Base-by-base conservation (phyloP, 768 basidiomycete genomes). In the Gyrodon lividus region DNA sequence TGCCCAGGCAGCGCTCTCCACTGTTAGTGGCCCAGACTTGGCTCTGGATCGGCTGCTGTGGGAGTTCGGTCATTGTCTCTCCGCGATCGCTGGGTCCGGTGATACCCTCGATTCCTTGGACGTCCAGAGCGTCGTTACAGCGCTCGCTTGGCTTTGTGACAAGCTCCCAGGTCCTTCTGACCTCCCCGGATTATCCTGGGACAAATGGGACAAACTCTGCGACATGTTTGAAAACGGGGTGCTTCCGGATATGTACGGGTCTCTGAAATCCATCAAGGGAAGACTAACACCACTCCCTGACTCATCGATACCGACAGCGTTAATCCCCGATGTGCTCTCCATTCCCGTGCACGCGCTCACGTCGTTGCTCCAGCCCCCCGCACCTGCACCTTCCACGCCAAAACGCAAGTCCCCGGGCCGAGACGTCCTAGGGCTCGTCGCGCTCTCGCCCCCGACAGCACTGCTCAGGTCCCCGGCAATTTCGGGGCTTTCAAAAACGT, bases 401-500 rank as follows among this genome's bases (percentile, higher is more conserved):
- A 76, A 74, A 44, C 72, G 72, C 9, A 77, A 65, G 44, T 56
- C 70, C 8, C 75, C 77, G 55, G 39, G 63, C 13, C 54, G 53
- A 6, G 57, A 59, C 22, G 80, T 84, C 40, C 68, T 90, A 24
- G 83, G 80, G 16, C 74, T 86, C 30, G 79, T 85, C 5, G 74
- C 79, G 5, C 77, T 87, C 20, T 89, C 87, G 2, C 88, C 87
- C 4, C 84, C 87, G 3, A 80, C 82, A 8, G 81, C 87, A 6
- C 59, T 90, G 20, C 71, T 89, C 43, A 77, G 88, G 34, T 86
- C 85, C 0, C 86, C 87, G 0, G 83, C 83, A 0, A 81, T 83
- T 20, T 87, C 86, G 0, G 87, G 87, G 16, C 75, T 93, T 23
- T 92, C 91, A 10, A 93, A 92, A 71, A 91, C 79, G 54, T 93